These are phyloP conservation scores for Aspergillus sp. DNA, from an alignment of 2,329 filamentous ascomycete species.

Conservation along the genomic window DNA sequence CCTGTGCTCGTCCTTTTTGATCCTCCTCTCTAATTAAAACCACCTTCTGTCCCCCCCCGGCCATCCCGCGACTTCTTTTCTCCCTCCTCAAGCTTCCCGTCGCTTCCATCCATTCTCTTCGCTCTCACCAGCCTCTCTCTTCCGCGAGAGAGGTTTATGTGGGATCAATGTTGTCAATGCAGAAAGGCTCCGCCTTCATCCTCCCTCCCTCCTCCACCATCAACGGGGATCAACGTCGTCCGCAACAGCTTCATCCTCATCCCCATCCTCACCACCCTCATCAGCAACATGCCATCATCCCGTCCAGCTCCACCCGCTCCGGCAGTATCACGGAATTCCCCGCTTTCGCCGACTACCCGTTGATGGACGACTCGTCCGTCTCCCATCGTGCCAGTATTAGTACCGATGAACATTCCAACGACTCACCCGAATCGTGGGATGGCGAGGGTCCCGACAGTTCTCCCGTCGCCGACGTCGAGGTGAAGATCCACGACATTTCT, in stretches of 20 bases:
- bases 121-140: background rate
- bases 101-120: background rate
- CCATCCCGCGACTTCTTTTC: background rate
- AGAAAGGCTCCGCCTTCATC: conserved; percentile 30
- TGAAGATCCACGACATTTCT: conserved; percentile 18
- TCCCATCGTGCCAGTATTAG: conserved; percentile 33
- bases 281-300: conserved; percentile 11
- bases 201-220: conserved; percentile 23
- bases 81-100: background rate
- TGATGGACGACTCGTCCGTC: conserved; percentile 28
- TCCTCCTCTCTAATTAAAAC: background rate
- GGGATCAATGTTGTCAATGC: conserved; percentile 43
- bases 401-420: conserved; percentile 35
- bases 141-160: conserved; percentile 6
- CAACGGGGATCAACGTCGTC: conserved; percentile 8
- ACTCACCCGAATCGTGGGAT: conserved; percentile 31
- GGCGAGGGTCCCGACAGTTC: conserved; percentile 23
- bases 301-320: conserved; percentile 22
- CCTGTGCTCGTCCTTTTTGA: background rate
- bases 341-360: conserved; percentile 24
- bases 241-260: background rate
- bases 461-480: conserved; percentile 21
- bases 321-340: conserved; percentile 25
- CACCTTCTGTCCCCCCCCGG: background rate
- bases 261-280: conserved; percentile 11